These are phyloP conservation scores for Sistotremastrum suecicum DNA, from an alignment of 768 basidiomycete species.

Conservation along the genomic window DNA sequence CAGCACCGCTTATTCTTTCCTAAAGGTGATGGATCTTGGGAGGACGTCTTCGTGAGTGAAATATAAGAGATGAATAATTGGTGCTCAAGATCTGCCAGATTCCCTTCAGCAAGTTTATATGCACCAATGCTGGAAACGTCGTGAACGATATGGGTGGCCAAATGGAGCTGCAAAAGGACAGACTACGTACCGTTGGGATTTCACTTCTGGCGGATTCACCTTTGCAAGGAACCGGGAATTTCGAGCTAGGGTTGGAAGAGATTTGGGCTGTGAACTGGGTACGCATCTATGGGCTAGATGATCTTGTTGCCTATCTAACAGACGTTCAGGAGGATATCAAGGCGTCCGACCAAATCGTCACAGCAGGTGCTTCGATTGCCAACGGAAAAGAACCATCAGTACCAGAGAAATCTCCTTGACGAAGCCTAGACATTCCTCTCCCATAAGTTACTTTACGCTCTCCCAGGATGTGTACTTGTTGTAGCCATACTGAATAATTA, in stretches of 20 bases:
- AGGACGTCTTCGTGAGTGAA: conserved; percentile 59
- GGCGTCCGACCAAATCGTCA: no score
- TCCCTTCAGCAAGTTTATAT: conserved; percentile 62
- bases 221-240: conserved; percentile 36
- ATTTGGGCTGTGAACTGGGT: conserved; percentile 70
- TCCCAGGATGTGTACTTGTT: no score
- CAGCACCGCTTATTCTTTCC: conserved; percentile 83
- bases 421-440: no score
- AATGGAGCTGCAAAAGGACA: conserved; percentile 61
- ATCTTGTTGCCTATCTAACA: no score
- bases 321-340: no score
- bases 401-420: no score
- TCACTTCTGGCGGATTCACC: conserved; percentile 49
- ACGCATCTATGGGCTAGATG: no score
- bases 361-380: no score
- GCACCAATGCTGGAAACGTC: conserved; percentile 61
- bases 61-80: conserved; percentile 5
- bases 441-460: no score
- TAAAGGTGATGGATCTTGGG: conserved; percentile 54
- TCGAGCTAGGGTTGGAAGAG: conserved; percentile 72
- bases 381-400: no score
- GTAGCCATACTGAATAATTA: no score
- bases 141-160: conserved; percentile 35
- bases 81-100: conserved; percentile 34
- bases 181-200: conserved; percentile 71